Evolutionary conservation across 2,329 filamentous ascomycete genomes (phyloP), one percentile per base, ranked within the genome.

Genomic region (Davidsoniella neocaledoniae): DNA sequence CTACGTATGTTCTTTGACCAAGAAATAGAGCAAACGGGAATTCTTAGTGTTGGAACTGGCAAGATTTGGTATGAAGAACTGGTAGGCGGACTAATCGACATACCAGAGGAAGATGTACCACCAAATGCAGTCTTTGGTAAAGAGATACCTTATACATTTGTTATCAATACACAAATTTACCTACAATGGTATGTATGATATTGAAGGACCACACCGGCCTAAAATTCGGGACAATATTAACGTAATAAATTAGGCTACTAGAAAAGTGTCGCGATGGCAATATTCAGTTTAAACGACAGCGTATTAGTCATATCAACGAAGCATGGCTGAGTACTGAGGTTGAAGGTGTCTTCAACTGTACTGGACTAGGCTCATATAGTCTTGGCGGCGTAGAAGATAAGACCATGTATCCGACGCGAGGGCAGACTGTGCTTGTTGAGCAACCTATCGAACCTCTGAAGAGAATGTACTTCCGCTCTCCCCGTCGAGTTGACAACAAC

Each of bases 311-410:
- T 60, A 72, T 94, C 50, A 65, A 71, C 0, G 79, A 90, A 39
- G 83, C 83, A 7, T 53, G 48, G 0, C 78, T 2, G 74, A 26
- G 21, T 7, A 19, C 33, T 6, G 29, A 83, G 55, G 61, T 87
- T 2, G 49, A 53, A 9, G 53, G 54, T 1, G 66, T 91, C 0
- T 68, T 93, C 53, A 93, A 93, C 61, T 84, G 83, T 59, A 86
- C 84, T 0, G 86, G 86, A 0, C 66, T 94, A 7, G 70, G 79
- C 17, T 77, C 84, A 0, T 73, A 71, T 36, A 76, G 70, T 46
- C 73, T 93, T 1, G 84, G 82, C 7, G 86, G 86, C 21, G 85
- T 93, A 0, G 70, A 74, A 64, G 86, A 94, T 59, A 62, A 66
- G 51, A 73, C 71, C 5, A 71, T 93, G 41, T 73, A 77, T 53